Conservation (phyloP, 495 filamentous ascomycete genomes). For the Lasiosphaeria ovina region DNA sequence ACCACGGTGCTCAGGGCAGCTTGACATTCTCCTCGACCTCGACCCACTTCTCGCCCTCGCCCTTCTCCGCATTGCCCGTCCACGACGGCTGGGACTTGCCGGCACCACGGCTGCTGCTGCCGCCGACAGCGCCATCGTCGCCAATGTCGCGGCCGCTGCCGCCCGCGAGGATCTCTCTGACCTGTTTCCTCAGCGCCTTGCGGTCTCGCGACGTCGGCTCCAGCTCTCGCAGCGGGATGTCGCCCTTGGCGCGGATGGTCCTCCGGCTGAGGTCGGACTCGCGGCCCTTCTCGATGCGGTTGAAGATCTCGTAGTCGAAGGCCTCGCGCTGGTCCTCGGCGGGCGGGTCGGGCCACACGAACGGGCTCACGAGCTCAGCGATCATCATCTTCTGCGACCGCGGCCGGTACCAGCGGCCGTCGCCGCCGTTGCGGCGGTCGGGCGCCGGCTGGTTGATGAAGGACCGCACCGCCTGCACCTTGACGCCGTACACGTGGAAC, state of each 20-base stretch:
- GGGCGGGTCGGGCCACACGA: constrained; percentile 74
- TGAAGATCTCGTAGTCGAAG: constrained; percentile 33
- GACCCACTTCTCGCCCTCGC: constrained; percentile 38
- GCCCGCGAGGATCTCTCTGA: constrained; percentile 25
- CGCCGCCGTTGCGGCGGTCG: constrained; percentile 43
- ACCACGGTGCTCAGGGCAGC: constrained; percentile 3
- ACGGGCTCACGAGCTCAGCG: constrained; percentile 77
- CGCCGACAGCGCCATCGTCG: too few species aligned
- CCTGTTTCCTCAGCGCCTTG: constrained; percentile 30
- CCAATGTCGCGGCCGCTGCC: too few species aligned
- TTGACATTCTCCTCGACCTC: constrained; percentile 27
- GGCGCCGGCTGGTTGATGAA: constrained; percentile 71
- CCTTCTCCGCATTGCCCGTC: constrained; percentile 50
- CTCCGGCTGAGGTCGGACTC: constrained; percentile 34
- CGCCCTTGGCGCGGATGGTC: constrained; percentile 20
- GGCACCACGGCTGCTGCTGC: constrained; percentile 10
- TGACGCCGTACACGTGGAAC: constrained; percentile 67
- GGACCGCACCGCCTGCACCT: constrained; percentile 66
- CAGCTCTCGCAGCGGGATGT: constrained; percentile 24
- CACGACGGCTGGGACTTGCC: constrained; percentile 25
- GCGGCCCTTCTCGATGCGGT: constrained; percentile 1
- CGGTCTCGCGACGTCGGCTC: constrained; percentile 16
- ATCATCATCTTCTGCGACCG: constrained; percentile 83
- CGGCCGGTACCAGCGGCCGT: constrained; percentile 55
- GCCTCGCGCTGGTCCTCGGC: constrained; percentile 44